A percentile compares a stretch with the other conserved stretches of the same genome.
These are phyloP conservation scores for Salix udensis DNA, from an alignment of 345 rosid species.

Conservation along the genomic window DNA sequence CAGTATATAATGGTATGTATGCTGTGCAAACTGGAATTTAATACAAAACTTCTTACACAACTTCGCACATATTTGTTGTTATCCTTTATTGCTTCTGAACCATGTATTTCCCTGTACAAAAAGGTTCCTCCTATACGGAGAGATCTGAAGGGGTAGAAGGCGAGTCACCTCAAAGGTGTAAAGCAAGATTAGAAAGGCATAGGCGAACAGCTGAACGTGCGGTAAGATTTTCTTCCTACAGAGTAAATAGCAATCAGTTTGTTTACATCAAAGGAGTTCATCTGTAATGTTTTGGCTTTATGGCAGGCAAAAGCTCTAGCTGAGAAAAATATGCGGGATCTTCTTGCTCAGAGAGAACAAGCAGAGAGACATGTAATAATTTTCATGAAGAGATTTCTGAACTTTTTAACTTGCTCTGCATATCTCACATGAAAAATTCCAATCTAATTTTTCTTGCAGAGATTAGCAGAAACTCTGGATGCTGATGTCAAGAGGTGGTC, in stretches of 20 bases:
- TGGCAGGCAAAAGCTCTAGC: constrained; percentile 91
- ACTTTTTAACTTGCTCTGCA: background rate
- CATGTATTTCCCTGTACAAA: constrained; percentile 5
- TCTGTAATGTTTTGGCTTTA: constrained; percentile 11
- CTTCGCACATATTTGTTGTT: background rate
- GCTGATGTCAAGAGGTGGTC: constrained; percentile 98
- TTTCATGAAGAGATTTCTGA: constrained; percentile 3
- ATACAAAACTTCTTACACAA: background rate
- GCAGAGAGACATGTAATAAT: constrained; percentile 70
- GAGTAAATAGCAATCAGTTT: background rate
- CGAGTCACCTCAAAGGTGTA: constrained; percentile 94
- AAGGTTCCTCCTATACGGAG: constrained; percentile 30
- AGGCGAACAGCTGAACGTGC: constrained; percentile 90
- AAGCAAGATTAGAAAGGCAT: constrained; percentile 87
- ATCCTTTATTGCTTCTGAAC: constrained; percentile 12
- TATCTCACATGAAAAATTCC: background rate
- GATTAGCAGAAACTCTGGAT: constrained; percentile 79
- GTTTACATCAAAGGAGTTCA: background rate
- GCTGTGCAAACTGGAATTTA: background rate
- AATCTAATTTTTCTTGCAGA: constrained; percentile 44
- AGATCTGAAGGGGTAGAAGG: constrained; percentile 55
- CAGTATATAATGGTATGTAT: constrained; percentile 51
- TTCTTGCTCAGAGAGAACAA: constrained; percentile 82
- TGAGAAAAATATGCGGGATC: constrained; percentile 94
- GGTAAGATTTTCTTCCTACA: constrained; percentile 33